Conservation (phyloP, 2,329 filamentous ascomycete species). For the Verticillium dahliae region DNA sequence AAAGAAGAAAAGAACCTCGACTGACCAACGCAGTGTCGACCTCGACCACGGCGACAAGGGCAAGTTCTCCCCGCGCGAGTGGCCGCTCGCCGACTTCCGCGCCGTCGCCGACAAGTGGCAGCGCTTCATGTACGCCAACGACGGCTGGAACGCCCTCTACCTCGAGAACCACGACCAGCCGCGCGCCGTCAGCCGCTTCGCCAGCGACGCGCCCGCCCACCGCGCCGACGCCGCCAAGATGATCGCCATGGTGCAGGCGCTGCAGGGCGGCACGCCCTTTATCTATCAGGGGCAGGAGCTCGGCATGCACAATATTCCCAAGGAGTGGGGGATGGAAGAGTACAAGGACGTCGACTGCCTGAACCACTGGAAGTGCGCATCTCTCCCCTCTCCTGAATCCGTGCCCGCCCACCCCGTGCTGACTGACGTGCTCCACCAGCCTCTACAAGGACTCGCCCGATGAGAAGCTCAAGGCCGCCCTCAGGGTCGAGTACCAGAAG, state of each 20-base stretch:
- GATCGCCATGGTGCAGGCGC: conserved; percentile 48
- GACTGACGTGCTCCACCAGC: conserved; percentile 13
- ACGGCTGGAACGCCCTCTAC: conserved; percentile 60
- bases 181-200: conserved; percentile 51
- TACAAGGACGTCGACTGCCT: conserved; percentile 62
- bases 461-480: conserved; percentile 27
- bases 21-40: conserved; percentile 31
- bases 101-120: conserved; percentile 51
- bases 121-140: conserved; percentile 49
- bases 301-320: conserved; percentile 59
- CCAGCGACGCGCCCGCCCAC: conserved; percentile 40
- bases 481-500: conserved; percentile 41
- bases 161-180: conserved; percentile 63
- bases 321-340: conserved; percentile 53
- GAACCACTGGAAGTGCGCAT: conserved; percentile 40
- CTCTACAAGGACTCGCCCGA: conserved; percentile 30
- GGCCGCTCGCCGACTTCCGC: conserved; percentile 45
- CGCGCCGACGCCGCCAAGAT: conserved; percentile 50
- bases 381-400: neutral
- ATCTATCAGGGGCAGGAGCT: conserved; percentile 67
- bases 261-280: conserved; percentile 57
- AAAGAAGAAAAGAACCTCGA: no score
- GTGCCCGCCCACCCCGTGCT: neutral
- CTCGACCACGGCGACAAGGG: conserved; percentile 38
- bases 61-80: conserved; percentile 35